Evolutionary conservation across 495 filamentous ascomycete genomes (phyloP).

Genomic region (Darksidea phi): DNA sequence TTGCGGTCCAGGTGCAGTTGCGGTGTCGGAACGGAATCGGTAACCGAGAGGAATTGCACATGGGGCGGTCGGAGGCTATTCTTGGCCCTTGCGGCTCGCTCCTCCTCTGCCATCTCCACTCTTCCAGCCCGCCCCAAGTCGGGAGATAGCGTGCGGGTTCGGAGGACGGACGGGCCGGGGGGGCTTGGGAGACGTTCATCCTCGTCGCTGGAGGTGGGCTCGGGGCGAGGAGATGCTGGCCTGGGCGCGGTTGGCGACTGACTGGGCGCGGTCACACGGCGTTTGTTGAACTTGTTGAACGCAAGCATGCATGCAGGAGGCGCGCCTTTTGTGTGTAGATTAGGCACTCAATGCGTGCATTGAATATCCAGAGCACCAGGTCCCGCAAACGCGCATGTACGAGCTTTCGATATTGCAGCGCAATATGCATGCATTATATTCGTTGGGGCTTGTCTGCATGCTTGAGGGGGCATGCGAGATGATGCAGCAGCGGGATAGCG

Average conservation of each 20-base stretch:
- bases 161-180: too few relatives aligned
- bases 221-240: neutral
- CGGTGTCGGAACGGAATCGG: constrained; percentile 3
- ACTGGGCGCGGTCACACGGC: constrained; percentile 21
- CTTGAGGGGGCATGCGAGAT: constrained; percentile 18
- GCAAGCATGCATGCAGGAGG: neutral
- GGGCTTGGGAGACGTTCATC: too few relatives aligned
- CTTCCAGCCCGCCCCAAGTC: too few relatives aligned
- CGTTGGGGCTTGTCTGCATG: neutral
- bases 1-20: constrained; percentile 1
- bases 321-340: neutral
- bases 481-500: constrained; percentile 15
- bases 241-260: constrained; percentile 14
- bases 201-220: neutral
- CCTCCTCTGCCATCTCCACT: too few relatives aligned
- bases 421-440: constrained; percentile 19
- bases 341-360: too few relatives aligned
- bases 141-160: too few relatives aligned
- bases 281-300: constrained; percentile 1
- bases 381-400: too few relatives aligned
- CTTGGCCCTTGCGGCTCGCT: too few relatives aligned
- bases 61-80: too few relatives aligned
- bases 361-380: too few relatives aligned
- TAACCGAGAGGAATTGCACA: neutral
- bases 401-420: constrained; percentile 30